These are phyloP conservation scores for Eucalyptus polybractea DNA, from an alignment of 345 rosid species.

Conservation along the genomic window DNA sequence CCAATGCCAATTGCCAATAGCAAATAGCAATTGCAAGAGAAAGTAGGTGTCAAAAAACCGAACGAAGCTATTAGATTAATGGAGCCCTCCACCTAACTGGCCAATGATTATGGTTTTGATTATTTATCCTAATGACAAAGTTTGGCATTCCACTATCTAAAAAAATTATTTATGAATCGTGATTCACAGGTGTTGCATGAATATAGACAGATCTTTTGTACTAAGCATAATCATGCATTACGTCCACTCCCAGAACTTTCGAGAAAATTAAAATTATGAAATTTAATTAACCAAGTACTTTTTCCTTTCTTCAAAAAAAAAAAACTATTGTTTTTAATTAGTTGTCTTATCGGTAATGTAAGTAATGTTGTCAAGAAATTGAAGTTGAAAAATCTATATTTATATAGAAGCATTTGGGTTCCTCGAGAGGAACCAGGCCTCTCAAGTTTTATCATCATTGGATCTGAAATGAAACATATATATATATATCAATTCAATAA, in stretches of 20 bases:
- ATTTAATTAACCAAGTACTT: not conserved
- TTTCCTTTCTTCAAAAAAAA: not conserved
- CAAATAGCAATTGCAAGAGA: not conserved
- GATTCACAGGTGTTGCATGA: not conserved
- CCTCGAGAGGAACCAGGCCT: not conserved
- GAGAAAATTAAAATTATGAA: not conserved
- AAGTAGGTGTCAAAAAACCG: not conserved
- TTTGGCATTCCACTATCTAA: not conserved
- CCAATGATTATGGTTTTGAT: not conserved
- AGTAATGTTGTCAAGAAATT: not conserved
- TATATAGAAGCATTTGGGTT: not conserved
- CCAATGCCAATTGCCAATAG: not conserved
- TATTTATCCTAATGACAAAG: not conserved
- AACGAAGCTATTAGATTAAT: not conserved
- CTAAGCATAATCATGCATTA: not conserved
- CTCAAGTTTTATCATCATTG: not conserved
- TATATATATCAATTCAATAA: not conserved
- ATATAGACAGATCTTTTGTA: not conserved
- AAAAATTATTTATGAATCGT: not conserved
- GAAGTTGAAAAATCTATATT: not conserved
- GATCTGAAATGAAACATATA: not conserved
- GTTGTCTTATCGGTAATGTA: not conserved
- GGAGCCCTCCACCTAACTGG: not conserved
- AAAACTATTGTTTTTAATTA: not conserved
- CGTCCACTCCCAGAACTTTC: not conserved